Evolutionary conservation across 768 basidiomycete species (phyloP), one percentile per base, ranked within the genome.

Genomic region (Phanerochaete carnosa): DNA sequence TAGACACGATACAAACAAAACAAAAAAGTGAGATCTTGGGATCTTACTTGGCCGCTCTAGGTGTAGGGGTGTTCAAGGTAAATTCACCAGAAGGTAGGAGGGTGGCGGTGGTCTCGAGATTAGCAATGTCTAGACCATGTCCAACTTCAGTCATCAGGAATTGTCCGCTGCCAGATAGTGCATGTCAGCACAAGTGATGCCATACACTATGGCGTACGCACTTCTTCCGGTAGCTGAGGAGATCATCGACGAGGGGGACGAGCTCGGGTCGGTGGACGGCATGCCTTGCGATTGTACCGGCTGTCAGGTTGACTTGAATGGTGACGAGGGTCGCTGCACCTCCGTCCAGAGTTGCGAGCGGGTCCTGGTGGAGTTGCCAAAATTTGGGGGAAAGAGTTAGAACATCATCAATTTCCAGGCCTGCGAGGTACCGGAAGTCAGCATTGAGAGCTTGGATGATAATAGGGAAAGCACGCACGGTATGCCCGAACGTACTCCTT

Each of bases 121-220:
- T 73, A 19, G 70, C 54, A 16, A 71, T 75, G 56, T 82, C 79
- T 2, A 82, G 68, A n/a, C 80, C 81, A 53, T 80, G 81, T 0
- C 75, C 79, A 8, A 79, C 59, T 64, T 82, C 81, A 0, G 80
- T 80, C 43, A 82, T 63, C 52, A 74, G 74, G 61, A 70, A 81
- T 57, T 78, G 78, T 1, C 77, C 80, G 43, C 78, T 80, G 35
- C 5, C 6, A 29, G 39, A 9, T 25, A n/a, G 39, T 19, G 12
- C 1, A 25, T 19, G 59, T 46, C 4, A 45, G 45, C 15, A 6
- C 26, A 5, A 6, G 51, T n/a, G 29, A 9, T 5, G n/a, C 19
- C 22, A 51, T 30, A 28, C 3, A 9, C 43, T 15, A 26, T 52
- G 23, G 15, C n/a, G 26, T 33, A 66, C 68, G 11, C 46, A 73